Percentiles rank a stretch among this genome's conserved stretches.
Evolutionary conservation across 164 flowering plant genomes (phyloP).

Genomic region (Cinnamomum micranthum): DNA sequence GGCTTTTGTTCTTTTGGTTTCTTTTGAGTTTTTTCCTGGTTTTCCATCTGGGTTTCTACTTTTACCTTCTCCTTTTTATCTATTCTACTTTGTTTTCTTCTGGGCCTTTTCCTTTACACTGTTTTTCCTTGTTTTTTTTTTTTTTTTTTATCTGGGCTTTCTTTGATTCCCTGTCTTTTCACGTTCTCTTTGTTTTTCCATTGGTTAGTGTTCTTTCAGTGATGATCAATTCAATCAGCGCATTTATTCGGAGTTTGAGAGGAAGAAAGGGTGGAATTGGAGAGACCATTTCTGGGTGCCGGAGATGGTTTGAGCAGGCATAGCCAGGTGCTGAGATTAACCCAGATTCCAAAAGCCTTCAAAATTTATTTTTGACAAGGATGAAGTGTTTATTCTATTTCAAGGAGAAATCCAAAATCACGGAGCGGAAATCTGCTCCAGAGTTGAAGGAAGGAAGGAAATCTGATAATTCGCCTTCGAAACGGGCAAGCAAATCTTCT

Average conservation of each 20-base stretch:
- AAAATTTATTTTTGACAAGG: background rate
- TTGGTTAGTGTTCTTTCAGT: background rate
- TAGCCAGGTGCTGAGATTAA: background rate
- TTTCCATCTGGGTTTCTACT: background rate
- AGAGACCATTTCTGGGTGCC: background rate
- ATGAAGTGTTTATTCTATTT: slow-evolving; percentile 60
- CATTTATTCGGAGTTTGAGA: background rate
- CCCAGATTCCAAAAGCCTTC: background rate
- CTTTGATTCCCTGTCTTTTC: background rate
- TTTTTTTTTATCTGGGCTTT: background rate
- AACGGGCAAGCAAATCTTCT: slow-evolving; percentile 35
- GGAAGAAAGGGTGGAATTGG: background rate
- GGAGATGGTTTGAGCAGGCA: background rate
- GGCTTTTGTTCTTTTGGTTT: background rate
- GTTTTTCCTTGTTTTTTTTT: background rate
- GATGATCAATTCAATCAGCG: background rate
- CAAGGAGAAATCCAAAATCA: slow-evolving; percentile 20
- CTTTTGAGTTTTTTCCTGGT: background rate
- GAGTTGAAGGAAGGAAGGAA: slow-evolving; percentile 25
- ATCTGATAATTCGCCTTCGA: slow-evolving; percentile 22
- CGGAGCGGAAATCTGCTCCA: slow-evolving; percentile 17
- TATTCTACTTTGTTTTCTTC: background rate
- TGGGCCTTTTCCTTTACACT: background rate
- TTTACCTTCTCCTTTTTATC: background rate
- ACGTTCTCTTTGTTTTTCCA: background rate